These are phyloP conservation scores for Chalciporus sp. DNA, from an alignment of 1,284 basidiomycete species.

Conservation along the genomic window DNA sequence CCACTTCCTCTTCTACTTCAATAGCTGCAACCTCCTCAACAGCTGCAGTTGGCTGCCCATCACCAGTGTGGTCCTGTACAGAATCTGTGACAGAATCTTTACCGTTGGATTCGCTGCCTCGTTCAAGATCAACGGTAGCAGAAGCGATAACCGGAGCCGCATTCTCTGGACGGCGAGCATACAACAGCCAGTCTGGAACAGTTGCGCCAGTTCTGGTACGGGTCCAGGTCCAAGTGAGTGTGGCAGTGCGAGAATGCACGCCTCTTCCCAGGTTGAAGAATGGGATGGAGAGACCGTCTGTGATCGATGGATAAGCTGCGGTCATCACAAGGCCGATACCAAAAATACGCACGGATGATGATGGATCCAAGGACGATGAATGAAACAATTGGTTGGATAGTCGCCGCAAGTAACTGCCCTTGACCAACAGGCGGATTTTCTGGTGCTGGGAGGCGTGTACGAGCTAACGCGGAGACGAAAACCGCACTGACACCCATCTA, in stretches of 20 bases:
- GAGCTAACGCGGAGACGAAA: conserved; percentile 82
- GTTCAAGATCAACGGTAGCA: conserved; percentile 28
- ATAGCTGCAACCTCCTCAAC: background rate
- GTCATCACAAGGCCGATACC: background rate
- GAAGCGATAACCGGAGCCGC: background rate
- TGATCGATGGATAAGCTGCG: conserved; percentile 1
- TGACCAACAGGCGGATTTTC: conserved; percentile 60
- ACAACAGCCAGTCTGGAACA: conserved; percentile 56
- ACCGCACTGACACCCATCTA: conserved; percentile 84
- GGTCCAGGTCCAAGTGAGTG: conserved; percentile 37
- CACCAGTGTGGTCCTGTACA: background rate
- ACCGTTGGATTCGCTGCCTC: conserved; percentile 11
- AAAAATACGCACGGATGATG: conserved; percentile 63
- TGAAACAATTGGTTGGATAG: conserved; percentile 78
- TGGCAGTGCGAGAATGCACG: conserved; percentile 59
- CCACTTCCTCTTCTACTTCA: background rate
- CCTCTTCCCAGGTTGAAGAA: conserved; percentile 78
- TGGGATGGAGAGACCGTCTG: conserved; percentile 87
- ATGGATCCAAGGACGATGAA: conserved; percentile 87
- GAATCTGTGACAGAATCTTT: background rate
- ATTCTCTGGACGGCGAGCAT: conserved; percentile 35
- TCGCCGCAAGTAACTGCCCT: conserved; percentile 69
- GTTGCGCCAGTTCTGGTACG: conserved; percentile 28
- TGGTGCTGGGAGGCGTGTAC: conserved; percentile 65
- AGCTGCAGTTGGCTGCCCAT: background rate